phyloP scores from a whole-genome alignment of 2,329 filamentous ascomycete genomes.

The Didymella arachidicola region DNA sequence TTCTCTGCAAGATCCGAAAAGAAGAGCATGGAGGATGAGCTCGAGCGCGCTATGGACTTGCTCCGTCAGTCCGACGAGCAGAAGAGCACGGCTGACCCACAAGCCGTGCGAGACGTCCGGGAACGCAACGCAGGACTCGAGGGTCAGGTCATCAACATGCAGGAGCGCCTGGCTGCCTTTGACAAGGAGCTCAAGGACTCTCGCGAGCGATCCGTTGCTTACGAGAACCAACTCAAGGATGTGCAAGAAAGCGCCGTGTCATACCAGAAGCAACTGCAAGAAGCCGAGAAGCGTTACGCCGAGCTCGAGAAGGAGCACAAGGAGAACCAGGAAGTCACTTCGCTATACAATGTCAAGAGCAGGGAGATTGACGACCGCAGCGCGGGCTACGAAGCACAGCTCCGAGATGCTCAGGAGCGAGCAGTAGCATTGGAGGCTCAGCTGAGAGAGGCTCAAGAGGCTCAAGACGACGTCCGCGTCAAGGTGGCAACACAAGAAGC shows the following conservation, averaged over 20 bases:
- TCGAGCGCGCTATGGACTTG: constrained; percentile 47
- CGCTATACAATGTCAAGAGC: constrained; percentile 30
- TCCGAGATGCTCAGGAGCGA: constrained; percentile 44
- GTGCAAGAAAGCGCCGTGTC: constrained; percentile 41
- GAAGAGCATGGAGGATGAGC: constrained; percentile 46
- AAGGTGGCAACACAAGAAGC: constrained; percentile 48
- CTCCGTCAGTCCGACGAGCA: constrained; percentile 42
- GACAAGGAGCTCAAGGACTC: constrained; percentile 39
- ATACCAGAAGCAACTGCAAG: constrained; percentile 43
- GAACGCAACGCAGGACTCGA: constrained; percentile 46
- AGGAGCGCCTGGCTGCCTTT: constrained; percentile 44
- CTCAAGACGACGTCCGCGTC: constrained; percentile 45
- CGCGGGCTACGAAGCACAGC: constrained; percentile 43
- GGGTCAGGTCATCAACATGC: constrained; percentile 43
- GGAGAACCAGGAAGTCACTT: constrained; percentile 41
- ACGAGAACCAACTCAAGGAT: constrained; percentile 46
- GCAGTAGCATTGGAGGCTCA: constrained; percentile 45
- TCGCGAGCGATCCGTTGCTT: constrained; percentile 39
- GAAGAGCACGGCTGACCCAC: constrained; percentile 30
- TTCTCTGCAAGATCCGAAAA: constrained; percentile 47
- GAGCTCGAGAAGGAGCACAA: constrained; percentile 41
- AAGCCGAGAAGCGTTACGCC: constrained; percentile 37
- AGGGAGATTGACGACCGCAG: constrained; percentile 35
- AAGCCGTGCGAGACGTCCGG: constrained; percentile 39
- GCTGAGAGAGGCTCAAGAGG: constrained; percentile 40